Evolutionary conservation across 208 protist genomes (phyloP), one percentile per base, ranked within the genome.

Genomic region (Acanthamoeba royreba): DNA sequence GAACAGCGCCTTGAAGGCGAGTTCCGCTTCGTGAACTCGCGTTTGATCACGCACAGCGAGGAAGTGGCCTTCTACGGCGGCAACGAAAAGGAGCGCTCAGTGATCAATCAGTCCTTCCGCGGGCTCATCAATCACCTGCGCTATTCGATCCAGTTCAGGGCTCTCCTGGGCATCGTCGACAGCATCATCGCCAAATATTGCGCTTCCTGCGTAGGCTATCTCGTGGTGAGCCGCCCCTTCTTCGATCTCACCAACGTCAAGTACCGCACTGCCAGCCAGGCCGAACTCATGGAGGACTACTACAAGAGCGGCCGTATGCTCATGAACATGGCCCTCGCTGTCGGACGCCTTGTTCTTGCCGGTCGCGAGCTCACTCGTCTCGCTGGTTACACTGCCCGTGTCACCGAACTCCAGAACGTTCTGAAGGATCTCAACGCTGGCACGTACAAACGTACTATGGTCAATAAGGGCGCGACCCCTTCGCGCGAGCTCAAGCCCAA

Each of bases 31-130:
- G 96, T 96, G 45, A 96, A 96, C 94, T 95, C 94, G 74, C 87
- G 96, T 46, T 86, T 97, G 28, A 97, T 97, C 52, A 95, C 96
- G 22, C 94, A 97, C 88, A 89, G 87, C 4, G 96, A 97, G 69
- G 96, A 97, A 63, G 95, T 97, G 66, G 96, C 96, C 38, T 97
- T 97, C 72, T 97, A 97, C 93, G 94, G 95, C 83, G 96, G 96
- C 52, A 95, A 93, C 58, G 45, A 83, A 47, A 94, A 94, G 52
- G 95, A 96, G 87, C 91, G 88, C 58, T 66, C 92, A 42, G 95
- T 95, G 17, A 95, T 97, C 35, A 95, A 96, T 43, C 49, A 91
- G 66, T 85, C 91, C 47, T 95, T 94, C 38, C 28, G 33, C 35
- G 38, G 74, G 9, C 86, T 94, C 35, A 66, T 94, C 53, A 77